Evolutionary conservation across 2,329 filamentous ascomycete genomes (phyloP).

Genomic region (Talaromyces sp.): DNA sequence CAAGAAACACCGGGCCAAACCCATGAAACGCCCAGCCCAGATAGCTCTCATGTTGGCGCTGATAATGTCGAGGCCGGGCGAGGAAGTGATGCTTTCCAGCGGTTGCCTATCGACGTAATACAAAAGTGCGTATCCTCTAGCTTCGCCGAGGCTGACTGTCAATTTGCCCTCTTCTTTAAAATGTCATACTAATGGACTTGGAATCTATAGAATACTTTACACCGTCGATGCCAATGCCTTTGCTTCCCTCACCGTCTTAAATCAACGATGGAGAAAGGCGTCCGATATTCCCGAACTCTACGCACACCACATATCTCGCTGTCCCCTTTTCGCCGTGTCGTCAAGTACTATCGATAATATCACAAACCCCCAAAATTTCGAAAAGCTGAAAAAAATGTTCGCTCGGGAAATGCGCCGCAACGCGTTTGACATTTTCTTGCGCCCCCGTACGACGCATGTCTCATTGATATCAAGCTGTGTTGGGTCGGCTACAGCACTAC

Average conservation of each 20-base stretch:
- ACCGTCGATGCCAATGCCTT: slow-evolving; percentile 44
- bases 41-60: not conserved
- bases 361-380: slow-evolving; percentile 47
- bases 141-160: not conserved
- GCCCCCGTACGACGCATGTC: slow-evolving; percentile 66
- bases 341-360: slow-evolving; percentile 29
- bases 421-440: slow-evolving; percentile 70
- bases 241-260: slow-evolving; percentile 43
- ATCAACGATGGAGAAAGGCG: slow-evolving; percentile 39
- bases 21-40: not conserved
- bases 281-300: slow-evolving; percentile 43
- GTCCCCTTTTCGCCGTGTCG: slow-evolving; percentile 37
- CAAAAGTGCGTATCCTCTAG: slow-evolving; percentile 22
- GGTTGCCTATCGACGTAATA: slow-evolving; percentile 25
- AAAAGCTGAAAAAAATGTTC: slow-evolving; percentile 61
- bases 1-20: slow-evolving; percentile 2
- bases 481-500: slow-evolving; percentile 73
- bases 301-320: slow-evolving; percentile 42
- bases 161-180: not conserved
- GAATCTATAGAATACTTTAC: slow-evolving; percentile 42
- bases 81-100: slow-evolving; percentile 15
- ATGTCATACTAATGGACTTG: not conserved
- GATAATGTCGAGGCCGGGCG: not conserved
- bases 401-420: slow-evolving; percentile 68
- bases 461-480: slow-evolving; percentile 79